Percentiles rank a stretch among this genome's conserved stretches.
These are phyloP conservation scores for Ganoderma multipileum DNA, from an alignment of 1,284 basidiomycete species.

Conservation along the genomic window DNA sequence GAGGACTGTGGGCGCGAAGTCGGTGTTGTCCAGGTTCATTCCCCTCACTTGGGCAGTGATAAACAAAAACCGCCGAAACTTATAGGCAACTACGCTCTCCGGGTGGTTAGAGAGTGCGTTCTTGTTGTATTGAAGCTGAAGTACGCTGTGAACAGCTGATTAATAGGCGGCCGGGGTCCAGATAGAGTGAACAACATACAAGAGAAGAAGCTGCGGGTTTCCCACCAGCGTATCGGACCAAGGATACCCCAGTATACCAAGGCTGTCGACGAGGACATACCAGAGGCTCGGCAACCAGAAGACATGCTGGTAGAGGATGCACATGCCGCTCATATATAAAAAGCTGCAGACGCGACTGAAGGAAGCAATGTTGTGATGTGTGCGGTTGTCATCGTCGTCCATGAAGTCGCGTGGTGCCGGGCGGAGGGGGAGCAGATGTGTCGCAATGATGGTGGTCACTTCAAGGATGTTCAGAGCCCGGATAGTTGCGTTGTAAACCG, in stretches of 20 bases:
- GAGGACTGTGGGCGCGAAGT: not conserved
- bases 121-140: not conserved
- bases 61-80: not conserved
- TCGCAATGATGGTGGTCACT: not conserved
- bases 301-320: not conserved
- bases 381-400: not conserved
- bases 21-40: not conserved
- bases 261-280: not conserved
- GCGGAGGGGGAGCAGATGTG: not conserved
- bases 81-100: not conserved
- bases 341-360: not conserved
- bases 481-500: not conserved
- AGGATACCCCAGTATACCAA: not conserved
- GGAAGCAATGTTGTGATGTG: not conserved
- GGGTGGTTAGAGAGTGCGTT: not conserved
- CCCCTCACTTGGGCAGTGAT: not conserved
- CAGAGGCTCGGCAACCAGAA: not conserved
- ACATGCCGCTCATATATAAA: not conserved
- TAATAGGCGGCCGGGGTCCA: not conserved
- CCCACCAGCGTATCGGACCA: not conserved
- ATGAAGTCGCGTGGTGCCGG: not conserved
- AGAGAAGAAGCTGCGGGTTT: not conserved
- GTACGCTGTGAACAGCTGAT: not conserved
- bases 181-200: not conserved
- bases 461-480: not conserved